Evolutionary conservation across 495 filamentous ascomycete genomes (phyloP).

Genomic region (Margaritispora aquatica): DNA sequence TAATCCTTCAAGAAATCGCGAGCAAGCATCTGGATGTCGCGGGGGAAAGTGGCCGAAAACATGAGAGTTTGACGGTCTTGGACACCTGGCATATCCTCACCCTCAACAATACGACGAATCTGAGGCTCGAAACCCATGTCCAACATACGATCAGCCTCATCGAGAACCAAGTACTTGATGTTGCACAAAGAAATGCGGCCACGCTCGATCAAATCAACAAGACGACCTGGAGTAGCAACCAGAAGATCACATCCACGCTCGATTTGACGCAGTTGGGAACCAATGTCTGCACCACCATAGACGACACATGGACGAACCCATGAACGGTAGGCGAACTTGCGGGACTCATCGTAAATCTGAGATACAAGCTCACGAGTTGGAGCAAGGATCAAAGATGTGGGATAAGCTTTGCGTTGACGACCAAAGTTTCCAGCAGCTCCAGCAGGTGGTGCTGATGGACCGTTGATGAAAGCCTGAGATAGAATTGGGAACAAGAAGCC

Average conservation of each 20-base stretch:
- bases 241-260: constrained; percentile 97
- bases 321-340: constrained; percentile 97
- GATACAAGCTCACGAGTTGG: constrained; percentile 97
- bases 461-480: constrained; percentile 87
- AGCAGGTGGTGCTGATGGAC: constrained; percentile 63
- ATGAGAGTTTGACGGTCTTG: constrained; percentile 92
- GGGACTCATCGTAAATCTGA: constrained; percentile 95
- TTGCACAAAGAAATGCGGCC: constrained; percentile 93
- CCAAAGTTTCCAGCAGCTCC: constrained; percentile 64
- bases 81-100: constrained; percentile 91
- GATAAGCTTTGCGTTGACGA: constrained; percentile 89
- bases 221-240: constrained; percentile 92
- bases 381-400: constrained; percentile 89
- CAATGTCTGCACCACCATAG: constrained; percentile 98
- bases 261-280: constrained; percentile 92
- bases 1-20: constrained; percentile 98
- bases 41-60: constrained; percentile 98
- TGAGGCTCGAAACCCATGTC: constrained; percentile 99
- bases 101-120: constrained; percentile 96
- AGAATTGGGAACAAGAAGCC: constrained; percentile 98
- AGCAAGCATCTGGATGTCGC: constrained; percentile 98
- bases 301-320: constrained; percentile 98
- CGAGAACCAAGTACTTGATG: constrained; percentile 98
- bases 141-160: constrained; percentile 99
- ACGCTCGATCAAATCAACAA: constrained; percentile 97